Percentiles rank a stretch among this genome's conserved stretches.
Evolutionary conservation across 2,329 filamentous ascomycete species (phyloP).

Genomic region (Aspergillaceae sp.): DNA sequence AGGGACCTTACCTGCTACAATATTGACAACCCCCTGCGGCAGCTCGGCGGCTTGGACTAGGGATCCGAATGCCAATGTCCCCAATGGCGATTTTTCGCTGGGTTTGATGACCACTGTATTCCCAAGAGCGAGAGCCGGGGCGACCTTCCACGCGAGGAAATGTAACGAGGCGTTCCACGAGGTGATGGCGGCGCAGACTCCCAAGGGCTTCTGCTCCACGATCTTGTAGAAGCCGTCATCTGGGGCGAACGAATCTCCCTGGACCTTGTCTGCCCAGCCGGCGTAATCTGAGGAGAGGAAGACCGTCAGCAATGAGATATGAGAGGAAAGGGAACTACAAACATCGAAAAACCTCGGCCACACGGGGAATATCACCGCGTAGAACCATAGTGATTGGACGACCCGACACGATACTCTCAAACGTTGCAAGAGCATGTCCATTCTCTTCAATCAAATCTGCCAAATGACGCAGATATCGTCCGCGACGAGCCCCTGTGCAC

Average conservation of each 20-base stretch:
- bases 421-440: not conserved
- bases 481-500: slow-evolving; percentile 1
- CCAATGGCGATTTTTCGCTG: slow-evolving; percentile 38
- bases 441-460: slow-evolving; percentile 7
- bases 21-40: slow-evolving; percentile 37
- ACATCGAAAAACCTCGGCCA: not conserved
- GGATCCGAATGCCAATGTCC: slow-evolving; percentile 26
- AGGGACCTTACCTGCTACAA: slow-evolving; percentile 20
- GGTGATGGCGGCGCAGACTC: slow-evolving; percentile 23
- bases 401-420: slow-evolving; percentile 2
- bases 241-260: not conserved
- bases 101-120: slow-evolving; percentile 41
- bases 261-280: not conserved
- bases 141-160: slow-evolving; percentile 33
- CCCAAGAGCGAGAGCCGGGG: slow-evolving; percentile 37
- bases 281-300: not conserved
- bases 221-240: not conserved
- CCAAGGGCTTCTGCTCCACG: not conserved
- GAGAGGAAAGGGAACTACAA: not conserved
- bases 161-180: slow-evolving; percentile 37
- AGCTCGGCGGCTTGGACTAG: slow-evolving; percentile 37
- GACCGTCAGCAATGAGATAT: not conserved
- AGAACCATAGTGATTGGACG: not conserved
- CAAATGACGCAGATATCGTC: slow-evolving; percentile 5
- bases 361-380: too few species aligned